A percentile compares a stretch with the other conserved stretches of the same genome.
Evolutionary conservation across 208 protist species (phyloP).

Genomic region (Porcisia hertigi): DNA sequence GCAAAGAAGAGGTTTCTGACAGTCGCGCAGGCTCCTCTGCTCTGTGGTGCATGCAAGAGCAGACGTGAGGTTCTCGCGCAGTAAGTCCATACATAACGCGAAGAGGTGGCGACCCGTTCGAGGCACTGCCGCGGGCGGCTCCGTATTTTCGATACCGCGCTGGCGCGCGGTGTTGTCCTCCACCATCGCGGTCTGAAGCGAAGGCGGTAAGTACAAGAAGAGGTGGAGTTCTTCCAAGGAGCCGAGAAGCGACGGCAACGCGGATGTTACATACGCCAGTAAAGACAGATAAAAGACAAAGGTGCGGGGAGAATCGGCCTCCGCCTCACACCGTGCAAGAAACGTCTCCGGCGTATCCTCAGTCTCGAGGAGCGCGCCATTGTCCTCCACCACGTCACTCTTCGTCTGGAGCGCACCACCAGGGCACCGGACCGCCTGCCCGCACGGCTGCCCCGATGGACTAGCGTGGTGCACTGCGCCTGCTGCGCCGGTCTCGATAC

Average conservation of each 20-base stretch:
- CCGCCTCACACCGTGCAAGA: conserved; percentile 24
- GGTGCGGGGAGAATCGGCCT: conserved; percentile 14
- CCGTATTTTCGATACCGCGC: not conserved
- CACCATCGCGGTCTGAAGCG: not conserved
- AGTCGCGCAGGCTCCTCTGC: not conserved
- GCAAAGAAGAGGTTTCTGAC: conserved; percentile 20
- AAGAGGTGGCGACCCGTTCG: conserved; percentile 8
- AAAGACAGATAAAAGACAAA: conserved; percentile 34
- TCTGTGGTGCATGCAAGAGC: not conserved
- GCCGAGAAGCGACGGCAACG: conserved; percentile 24
- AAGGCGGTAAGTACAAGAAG: conserved; percentile 19
- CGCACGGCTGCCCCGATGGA: not conserved
- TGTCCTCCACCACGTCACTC: not conserved
- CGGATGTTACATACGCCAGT: conserved; percentile 27
- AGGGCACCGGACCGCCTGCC: not conserved
- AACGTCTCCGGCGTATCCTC: conserved; percentile 1
- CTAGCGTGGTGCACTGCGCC: not conserved
- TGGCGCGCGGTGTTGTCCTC: not conserved
- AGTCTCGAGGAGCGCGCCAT: not conserved
- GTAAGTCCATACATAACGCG: conserved; percentile 16
- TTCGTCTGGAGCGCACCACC: not conserved
- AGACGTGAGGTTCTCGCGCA: conserved; percentile 6
- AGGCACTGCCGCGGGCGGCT: not conserved
- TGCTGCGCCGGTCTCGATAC: not conserved
- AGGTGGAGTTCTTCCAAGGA: conserved; percentile 22